Evolutionary conservation across 2,329 filamentous ascomycete species (phyloP), one percentile per base, ranked within the genome.

Genomic region (Penicillium occitanis): DNA sequence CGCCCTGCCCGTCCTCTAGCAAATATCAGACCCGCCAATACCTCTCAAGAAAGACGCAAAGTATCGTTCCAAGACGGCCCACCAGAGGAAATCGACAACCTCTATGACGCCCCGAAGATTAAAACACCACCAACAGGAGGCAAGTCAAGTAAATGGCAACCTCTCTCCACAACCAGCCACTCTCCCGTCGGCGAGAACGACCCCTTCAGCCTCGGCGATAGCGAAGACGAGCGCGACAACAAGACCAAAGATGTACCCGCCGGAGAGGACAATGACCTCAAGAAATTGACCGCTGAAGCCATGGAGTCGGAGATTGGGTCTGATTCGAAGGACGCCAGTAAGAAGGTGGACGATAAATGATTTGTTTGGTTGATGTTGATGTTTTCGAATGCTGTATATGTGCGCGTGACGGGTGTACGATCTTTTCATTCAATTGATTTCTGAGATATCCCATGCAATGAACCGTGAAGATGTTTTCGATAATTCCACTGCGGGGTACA

Each of bases 131-230:
- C 76, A 4, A 71, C 73, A n/a, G 82, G 84, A 58, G 79, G 81
- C 70, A 95, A 93, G 81, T 80, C 87, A 55, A 97, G 93, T 85
- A 99, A 99, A 82, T 99, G 95, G 95, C 94, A 99, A 78, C 94
- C 95, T 10, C 82, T 99, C 71, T 92, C 93, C 13, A 86, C 90
- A 0, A 88, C 97, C 14, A 91, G 93, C 0, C 62, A 64, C 22
- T 90, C 87, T 69, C 93, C 94, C 14, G 90, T 97, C 68, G 85
- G 86, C 19, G 93, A 98, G 71, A 94, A 97, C 72, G 95, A 99
- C 74, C 95, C 95, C 0, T 99, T 99, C 80, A 97, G 93, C 73
- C 85, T 99, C 14, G 95, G 95, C 5, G 94, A 98, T 72, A 96
- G 92, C 73, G 94, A 98, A 71, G 93, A 97, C 71, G 95, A 99